Conservation (phyloP, 345 rosid species). For the Salix brachista region DNA sequence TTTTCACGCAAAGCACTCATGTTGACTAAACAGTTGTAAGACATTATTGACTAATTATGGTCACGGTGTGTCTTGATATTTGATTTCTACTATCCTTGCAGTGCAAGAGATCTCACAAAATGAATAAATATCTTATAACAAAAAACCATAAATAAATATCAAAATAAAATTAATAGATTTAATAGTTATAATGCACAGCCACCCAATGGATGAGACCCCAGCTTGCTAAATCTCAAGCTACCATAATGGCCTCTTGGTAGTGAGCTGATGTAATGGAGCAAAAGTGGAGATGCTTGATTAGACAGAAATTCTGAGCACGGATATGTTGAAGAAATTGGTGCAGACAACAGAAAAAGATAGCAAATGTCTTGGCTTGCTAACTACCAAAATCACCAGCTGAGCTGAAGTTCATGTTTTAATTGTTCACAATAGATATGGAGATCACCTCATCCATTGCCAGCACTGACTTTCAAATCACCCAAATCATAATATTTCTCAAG, state of each 20-base stretch:
- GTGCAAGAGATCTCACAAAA: neutral
- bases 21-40: neutral
- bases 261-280: neutral
- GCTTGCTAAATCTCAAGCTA: neutral
- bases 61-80: neutral
- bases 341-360: neutral
- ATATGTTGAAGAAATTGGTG: neutral
- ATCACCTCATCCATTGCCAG: conserved; percentile 72
- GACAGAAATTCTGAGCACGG: neutral
- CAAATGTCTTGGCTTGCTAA: neutral
- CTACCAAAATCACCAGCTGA: neutral
- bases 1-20: neutral
- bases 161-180: neutral
- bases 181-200: neutral
- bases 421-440: conserved; percentile 10
- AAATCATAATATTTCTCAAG: conserved; percentile 77
- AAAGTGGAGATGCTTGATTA: neutral
- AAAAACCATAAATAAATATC: too few relatives aligned
- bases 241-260: neutral
- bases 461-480: conserved; percentile 50
- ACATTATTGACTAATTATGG: neutral
- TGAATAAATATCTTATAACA: neutral
- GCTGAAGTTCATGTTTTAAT: neutral
- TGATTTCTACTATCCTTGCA: neutral
- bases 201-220: neutral